Percentiles rank a stretch among this genome's conserved stretches.
These are phyloP conservation scores for Rubroboletus satanas DNA, from an alignment of 768 basidiomycete species.

Conservation along the genomic window DNA sequence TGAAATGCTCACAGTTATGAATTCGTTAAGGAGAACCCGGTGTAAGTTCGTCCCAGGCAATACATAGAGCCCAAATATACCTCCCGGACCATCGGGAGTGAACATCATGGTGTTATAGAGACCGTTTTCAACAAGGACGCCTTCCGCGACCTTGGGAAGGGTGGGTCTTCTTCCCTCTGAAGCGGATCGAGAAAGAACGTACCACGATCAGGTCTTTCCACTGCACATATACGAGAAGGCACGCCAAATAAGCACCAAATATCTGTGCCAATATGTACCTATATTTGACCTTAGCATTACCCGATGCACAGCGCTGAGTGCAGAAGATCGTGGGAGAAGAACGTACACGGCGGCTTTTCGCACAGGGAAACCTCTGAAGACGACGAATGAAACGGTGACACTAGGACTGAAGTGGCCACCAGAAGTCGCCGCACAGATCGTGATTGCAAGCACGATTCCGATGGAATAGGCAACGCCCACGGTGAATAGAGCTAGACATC, in stretches of 20 bases:
- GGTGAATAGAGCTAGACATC: conserved; percentile 46
- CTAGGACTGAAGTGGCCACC: conserved; percentile 67
- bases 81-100: conserved; percentile 33
- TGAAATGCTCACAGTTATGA: conserved; percentile 30
- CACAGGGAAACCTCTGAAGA: conserved; percentile 54
- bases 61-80: conserved; percentile 38
- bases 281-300: conserved; percentile 9
- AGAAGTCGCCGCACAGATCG: conserved; percentile 48
- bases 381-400: conserved; percentile 48
- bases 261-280: conserved; percentile 69
- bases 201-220: conserved; percentile 53
- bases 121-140: conserved; percentile 25
- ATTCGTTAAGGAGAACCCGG: conserved; percentile 38
- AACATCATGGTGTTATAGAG: conserved; percentile 33
- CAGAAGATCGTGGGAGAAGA: conserved; percentile 7
- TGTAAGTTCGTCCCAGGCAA: conserved; percentile 30
- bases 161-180: conserved; percentile 10
- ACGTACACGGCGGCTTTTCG: conserved; percentile 49
- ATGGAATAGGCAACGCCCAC: conserved; percentile 56
- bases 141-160: conserved; percentile 26
- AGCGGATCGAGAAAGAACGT: conserved; percentile 41
- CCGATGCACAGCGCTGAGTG: neutral
- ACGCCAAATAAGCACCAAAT: conserved; percentile 61
- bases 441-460: conserved; percentile 58
- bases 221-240: conserved; percentile 56